A percentile compares a stretch with the other conserved stretches of the same genome.
These are phyloP conservation scores for Dryas alaskensis DNA, from an alignment of 306 rosid species.

Conservation along the genomic window DNA sequence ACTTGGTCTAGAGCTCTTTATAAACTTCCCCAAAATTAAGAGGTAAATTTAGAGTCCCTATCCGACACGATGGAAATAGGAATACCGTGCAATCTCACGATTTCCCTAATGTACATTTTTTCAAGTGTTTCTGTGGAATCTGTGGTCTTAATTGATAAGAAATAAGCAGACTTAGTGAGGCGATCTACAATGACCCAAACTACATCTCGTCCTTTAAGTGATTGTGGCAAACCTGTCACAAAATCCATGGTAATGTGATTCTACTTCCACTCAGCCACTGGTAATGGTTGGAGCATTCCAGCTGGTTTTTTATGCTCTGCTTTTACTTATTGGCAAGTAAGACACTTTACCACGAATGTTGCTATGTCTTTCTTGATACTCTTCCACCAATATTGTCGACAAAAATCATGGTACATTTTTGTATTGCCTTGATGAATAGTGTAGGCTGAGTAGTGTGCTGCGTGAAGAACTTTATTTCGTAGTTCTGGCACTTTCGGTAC, in stretches of 20 bases:
- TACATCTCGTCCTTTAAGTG: background rate
- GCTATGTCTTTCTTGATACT: background rate
- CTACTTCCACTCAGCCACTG: background rate
- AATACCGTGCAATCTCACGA: too few relatives aligned
- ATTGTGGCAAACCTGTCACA: background rate
- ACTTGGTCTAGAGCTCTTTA: too few relatives aligned
- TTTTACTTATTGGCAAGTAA: background rate
- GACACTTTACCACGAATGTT: background rate
- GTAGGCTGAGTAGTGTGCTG: background rate
- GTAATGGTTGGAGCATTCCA: background rate
- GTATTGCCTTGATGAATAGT: background rate
- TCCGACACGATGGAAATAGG: too few relatives aligned
- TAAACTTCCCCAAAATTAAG: too few relatives aligned
- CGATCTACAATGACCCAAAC: background rate
- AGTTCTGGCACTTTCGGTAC: background rate
- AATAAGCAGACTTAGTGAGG: background rate
- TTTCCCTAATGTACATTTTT: background rate
- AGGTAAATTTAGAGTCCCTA: too few relatives aligned
- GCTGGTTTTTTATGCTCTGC: background rate
- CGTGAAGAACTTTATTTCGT: background rate
- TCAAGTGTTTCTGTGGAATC: background rate
- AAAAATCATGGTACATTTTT: background rate
- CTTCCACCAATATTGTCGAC: background rate
- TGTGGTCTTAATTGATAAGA: background rate
- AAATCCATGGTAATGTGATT: background rate